These are phyloP conservation scores for Candida fluviatilis DNA, from an alignment of 805 yeast genomes.

Conservation along the genomic window DNA sequence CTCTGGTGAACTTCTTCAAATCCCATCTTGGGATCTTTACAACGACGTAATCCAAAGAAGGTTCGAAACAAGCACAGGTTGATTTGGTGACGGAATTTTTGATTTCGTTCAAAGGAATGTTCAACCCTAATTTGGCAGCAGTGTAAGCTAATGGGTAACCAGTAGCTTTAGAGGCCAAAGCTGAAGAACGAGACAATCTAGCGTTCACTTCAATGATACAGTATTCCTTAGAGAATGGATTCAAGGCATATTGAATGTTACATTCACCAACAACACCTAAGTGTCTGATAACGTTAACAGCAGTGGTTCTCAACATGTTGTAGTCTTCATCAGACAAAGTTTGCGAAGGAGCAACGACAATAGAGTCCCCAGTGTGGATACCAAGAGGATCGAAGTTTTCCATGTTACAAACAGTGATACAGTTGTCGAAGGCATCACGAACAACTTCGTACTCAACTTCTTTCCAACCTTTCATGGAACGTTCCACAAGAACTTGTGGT, in stretches of 20 bases:
- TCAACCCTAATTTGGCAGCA: slow-evolving; percentile 94
- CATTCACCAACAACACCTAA: slow-evolving; percentile 99
- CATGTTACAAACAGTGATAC: slow-evolving; percentile 99
- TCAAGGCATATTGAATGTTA: slow-evolving; percentile 94
- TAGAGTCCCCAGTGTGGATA: slow-evolving; percentile 98
- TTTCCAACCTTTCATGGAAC: slow-evolving; percentile 99
- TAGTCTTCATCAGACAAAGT: slow-evolving; percentile 95
- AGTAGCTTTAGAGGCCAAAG: slow-evolving; percentile 97
- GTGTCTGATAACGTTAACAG: slow-evolving; percentile 94
- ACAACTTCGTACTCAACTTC: slow-evolving; percentile 98
- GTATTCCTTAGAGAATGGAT: slow-evolving; percentile 90
- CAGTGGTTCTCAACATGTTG: slow-evolving; percentile 96
- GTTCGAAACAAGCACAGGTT: slow-evolving; percentile 96
- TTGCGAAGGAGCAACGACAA: slow-evolving; percentile 98
- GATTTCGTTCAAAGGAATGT: slow-evolving; percentile 87
- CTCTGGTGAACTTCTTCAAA: slow-evolving; percentile 90
- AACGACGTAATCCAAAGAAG: slow-evolving; percentile 93
- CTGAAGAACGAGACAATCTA: slow-evolving; percentile 96
- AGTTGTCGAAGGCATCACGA: slow-evolving; percentile 94
- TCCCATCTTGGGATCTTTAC: slow-evolving; percentile 99
- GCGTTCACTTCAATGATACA: slow-evolving; percentile 98
- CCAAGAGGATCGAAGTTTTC: slow-evolving; percentile 98
- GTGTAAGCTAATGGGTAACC: slow-evolving; percentile 98
- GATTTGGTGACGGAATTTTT: slow-evolving; percentile 90
- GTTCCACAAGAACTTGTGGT: slow-evolving; percentile 93